These are phyloP conservation scores for Tilletia indica DNA, from an alignment of 1,284 basidiomycete genomes.

Conservation along the genomic window DNA sequence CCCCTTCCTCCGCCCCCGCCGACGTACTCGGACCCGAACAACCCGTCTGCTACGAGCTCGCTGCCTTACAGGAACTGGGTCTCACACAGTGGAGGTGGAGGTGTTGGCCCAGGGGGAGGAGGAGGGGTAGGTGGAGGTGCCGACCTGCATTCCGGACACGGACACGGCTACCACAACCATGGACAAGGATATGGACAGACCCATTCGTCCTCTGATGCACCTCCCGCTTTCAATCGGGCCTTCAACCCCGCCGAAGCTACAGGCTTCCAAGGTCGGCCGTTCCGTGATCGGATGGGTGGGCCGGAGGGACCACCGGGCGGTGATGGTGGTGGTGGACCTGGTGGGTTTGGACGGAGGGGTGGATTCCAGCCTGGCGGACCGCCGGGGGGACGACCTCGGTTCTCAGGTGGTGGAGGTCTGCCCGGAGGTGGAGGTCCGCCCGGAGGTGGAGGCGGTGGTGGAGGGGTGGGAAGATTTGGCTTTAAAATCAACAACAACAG, in stretches of 20 bases:
- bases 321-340: background rate
- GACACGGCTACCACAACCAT: background rate
- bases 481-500: background rate
- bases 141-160: background rate
- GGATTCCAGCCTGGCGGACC: background rate
- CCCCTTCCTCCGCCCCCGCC: background rate
- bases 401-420: background rate
- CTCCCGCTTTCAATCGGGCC: conserved; percentile 1
- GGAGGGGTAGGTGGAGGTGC: background rate
- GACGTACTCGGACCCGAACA: background rate
- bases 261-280: background rate
- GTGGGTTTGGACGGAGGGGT: background rate
- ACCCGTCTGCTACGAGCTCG: background rate
- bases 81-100: background rate
- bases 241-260: conserved; percentile 8
- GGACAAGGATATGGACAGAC: background rate
- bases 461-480: background rate
- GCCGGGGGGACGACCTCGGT: background rate
- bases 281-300: background rate
- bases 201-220: background rate
- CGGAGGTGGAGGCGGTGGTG: background rate
- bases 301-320: background rate
- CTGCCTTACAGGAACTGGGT: background rate
- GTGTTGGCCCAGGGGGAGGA: background rate
- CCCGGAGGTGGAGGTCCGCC: no score